Percentiles rank a stretch among this genome's conserved stretches.
These are phyloP conservation scores for Fusarium nanum DNA, from an alignment of 2,329 filamentous ascomycete species.

Conservation along the genomic window DNA sequence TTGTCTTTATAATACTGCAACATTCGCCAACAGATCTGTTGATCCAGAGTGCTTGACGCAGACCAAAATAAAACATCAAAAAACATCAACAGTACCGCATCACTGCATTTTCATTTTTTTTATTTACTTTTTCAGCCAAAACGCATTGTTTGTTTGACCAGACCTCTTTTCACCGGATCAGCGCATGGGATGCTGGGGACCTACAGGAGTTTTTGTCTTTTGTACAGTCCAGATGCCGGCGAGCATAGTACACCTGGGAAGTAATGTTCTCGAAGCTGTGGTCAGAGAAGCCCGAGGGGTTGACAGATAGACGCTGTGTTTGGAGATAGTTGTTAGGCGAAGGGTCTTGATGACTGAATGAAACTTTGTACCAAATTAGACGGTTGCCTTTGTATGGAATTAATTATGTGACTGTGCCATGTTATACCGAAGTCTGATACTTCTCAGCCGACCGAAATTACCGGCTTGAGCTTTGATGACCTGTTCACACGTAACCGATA, in stretches of 20 bases:
- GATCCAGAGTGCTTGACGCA: conserved; percentile 10
- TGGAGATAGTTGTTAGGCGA: conserved; percentile 29
- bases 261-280: conserved; percentile 40
- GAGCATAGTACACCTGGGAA: conserved; percentile 19
- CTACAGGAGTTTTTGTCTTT: conserved; percentile 42
- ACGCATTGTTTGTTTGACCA: conserved; percentile 31
- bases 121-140: conserved; percentile 5
- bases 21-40: conserved; percentile 30
- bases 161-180: conserved; percentile 31
- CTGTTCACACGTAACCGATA: neutral
- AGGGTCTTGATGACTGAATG: conserved; percentile 47
- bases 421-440: neutral
- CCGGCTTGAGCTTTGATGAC: neutral
- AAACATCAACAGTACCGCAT: conserved; percentile 29
- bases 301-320: conserved; percentile 42
- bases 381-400: neutral
- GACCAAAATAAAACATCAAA: conserved; percentile 35
- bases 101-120: conserved; percentile 6
- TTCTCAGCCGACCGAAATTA: neutral
- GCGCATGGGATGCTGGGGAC: conserved; percentile 32
- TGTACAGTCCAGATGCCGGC: conserved; percentile 19
- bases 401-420: neutral
- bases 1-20: conserved; percentile 32
- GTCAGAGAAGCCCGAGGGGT: conserved; percentile 25
- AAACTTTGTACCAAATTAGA: conserved; percentile 39